These are phyloP conservation scores for Diaporthe helianthi DNA, from an alignment of 2,329 filamentous ascomycete genomes.

Conservation along the genomic window DNA sequence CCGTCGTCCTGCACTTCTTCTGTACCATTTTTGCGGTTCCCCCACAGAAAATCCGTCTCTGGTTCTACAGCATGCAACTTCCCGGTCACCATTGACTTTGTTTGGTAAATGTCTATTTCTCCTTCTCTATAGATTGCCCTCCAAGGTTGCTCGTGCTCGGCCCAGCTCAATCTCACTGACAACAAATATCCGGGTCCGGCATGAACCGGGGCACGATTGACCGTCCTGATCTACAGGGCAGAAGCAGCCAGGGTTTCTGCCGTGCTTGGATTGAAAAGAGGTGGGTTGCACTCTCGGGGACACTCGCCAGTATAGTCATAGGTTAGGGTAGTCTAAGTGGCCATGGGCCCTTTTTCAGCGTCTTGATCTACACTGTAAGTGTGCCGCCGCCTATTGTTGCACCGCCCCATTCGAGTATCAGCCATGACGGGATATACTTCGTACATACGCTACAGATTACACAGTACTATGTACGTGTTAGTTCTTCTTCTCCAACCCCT, in stretches of 20 bases:
- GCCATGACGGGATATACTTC: conserved; percentile 21
- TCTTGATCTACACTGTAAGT: not conserved
- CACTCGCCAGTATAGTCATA: conserved; percentile 6
- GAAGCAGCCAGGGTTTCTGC: conserved; percentile 11
- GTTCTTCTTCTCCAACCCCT: not conserved
- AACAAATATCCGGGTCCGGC: conserved; percentile 7
- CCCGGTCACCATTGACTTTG: not conserved
- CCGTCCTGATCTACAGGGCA: conserved; percentile 29
- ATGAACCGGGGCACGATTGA: conserved; percentile 10
- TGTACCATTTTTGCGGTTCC: not conserved
- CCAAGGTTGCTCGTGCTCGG: too few relatives aligned
- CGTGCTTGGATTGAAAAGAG: not conserved
- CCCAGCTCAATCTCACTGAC: not conserved
- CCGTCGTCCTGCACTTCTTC: not conserved
- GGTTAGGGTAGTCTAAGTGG: not conserved
- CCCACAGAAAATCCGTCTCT: not conserved
- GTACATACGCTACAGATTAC: too few relatives aligned
- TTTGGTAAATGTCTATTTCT: too few relatives aligned
- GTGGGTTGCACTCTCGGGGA: conserved; percentile 13
- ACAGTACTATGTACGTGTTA: too few relatives aligned
- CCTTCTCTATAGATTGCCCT: too few relatives aligned
- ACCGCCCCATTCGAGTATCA: conserved; percentile 23
- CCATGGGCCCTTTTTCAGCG: not conserved
- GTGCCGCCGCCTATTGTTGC: conserved; percentile 16
- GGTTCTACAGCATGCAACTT: not conserved